Base-by-base conservation (phyloP, 805 yeast genomes). In the Wickerhamiella australiensis region DNA sequence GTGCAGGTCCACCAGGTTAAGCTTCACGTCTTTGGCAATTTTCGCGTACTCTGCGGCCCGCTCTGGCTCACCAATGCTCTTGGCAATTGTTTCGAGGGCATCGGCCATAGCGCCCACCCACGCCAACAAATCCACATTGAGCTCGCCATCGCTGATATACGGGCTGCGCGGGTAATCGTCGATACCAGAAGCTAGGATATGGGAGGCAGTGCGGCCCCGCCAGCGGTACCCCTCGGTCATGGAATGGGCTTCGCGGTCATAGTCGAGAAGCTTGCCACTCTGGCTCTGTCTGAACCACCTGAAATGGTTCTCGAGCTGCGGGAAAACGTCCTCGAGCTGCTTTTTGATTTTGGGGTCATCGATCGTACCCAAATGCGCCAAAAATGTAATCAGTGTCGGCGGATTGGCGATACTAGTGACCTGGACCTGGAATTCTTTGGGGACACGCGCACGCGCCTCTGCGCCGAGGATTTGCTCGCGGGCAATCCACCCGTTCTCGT, bases 31-130 rank as follows among this genome's bases (percentile, higher is more conserved):
- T 4, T 64, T 56, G 54, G 79, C 84, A 35, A 80, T 76, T 15
- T 64, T 55, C 5, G 67, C 56, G 61, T 77, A 92, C 51, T 63
- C 61, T n/a, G 61, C 58, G 6, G 74, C 73, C 58, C 86, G 96
- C 2, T 76, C 79, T 2, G 66, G 59, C 44, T 76, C 68, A 0
- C 74, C 82, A 38, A 87, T 66, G 8, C 79, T 63, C 41, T 67
- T 69, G 0, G 96, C 88, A 53, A 90, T 77, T 49, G 75, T 72
- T 56, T 75, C 76, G 79, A 92, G 80, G 0, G 95, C 77, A 55
- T 80, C 74, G 0, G 96, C 77, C 94, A 90, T 86, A 5, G 84
- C 80, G 13, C 95, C 97, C 52, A 92, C 77, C 98, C 98, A 92
- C 4, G 94, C 74, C 44, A 90, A 67, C 50, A 90, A 70, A 61